Evolutionary conservation across 2,329 filamentous ascomycete genomes (phyloP), one percentile per base, ranked within the genome.

Genomic region (Penicillium sp.): DNA sequence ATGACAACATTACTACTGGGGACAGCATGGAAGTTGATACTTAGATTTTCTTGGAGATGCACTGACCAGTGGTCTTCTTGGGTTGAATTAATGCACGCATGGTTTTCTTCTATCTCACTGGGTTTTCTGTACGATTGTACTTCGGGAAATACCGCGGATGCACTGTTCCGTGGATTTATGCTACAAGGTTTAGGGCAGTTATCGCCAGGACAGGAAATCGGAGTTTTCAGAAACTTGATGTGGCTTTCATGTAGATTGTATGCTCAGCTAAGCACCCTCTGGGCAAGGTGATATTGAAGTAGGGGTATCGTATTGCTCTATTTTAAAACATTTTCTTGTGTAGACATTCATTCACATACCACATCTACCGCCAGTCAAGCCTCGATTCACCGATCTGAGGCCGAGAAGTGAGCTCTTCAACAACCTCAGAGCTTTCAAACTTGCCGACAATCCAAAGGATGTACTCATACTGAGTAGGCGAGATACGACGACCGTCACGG

Each of bases 21-120:
- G 84, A 86, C 77, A 84, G 80, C 67, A 88, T 88, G 85, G 85
- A 88, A 58, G 79, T 88, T 59, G 85, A 87, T 68, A 72, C 73
- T 63, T 76, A 68, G 60, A 57, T 26, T n/a, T 11, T 59, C 57
- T 40, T 54, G 51, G 38, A 48, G 48, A 47, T 43, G 44, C 44
- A 52, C 48, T 62, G 40, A 42, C 44, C 47, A 50, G 50, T 61
- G 54, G 49, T 55, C 38, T 59, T 59, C 47, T 58, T 46, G 43
- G 29, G 43, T 24, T 43, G 56, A 59, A 55, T 59, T 60, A 65
- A 62, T 60, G 50, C 60, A 59, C 54, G 57, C 57, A 47, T 48
- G 50, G 49, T 45, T 42, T 53, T 46, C 45, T 57, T 55, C 42
- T 51, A 46, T 56, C 43, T 56, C 50, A 47, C 22, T 39, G 50